A percentile compares a stretch with the other conserved stretches of the same genome.
Evolutionary conservation across 257 asterid genomes (phyloP).

Genomic region (Ajuga chamaepitys): DNA sequence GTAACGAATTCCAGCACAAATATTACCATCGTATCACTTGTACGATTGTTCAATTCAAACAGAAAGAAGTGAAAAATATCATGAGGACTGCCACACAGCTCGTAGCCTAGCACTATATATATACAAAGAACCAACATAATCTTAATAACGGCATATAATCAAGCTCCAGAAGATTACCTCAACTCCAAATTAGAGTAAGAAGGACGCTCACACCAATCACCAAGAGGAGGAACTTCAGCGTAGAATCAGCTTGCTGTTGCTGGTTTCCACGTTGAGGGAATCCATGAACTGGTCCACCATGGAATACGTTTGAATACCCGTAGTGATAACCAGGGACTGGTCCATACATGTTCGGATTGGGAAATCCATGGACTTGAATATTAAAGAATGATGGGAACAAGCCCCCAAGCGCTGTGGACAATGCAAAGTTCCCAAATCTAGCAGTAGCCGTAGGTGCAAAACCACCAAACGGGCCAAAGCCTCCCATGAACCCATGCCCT

Average conservation of each 20-base stretch:
- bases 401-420: constrained; percentile 45
- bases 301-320: constrained; percentile 45
- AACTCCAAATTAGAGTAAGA: constrained; percentile 51
- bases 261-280: constrained; percentile 39
- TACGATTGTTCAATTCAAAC: no score
- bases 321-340: constrained; percentile 52
- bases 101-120: no score
- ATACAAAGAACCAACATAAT: constrained; percentile 8
- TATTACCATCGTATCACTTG: no score
- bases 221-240: constrained; percentile 49
- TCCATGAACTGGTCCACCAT: constrained; percentile 45
- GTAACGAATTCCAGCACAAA: no score
- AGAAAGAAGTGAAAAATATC: no score
- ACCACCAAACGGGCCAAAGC: constrained; percentile 42
- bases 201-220: constrained; percentile 54
- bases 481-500: constrained; percentile 42
- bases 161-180: constrained; percentile 28
- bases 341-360: constrained; percentile 45
- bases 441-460: constrained; percentile 43
- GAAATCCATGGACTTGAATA: constrained; percentile 45
- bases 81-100: no score
- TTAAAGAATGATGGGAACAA: constrained; percentile 44
- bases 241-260: constrained; percentile 67
- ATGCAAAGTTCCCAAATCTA: constrained; percentile 42
- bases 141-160: not conserved